Evolutionary conservation across 805 yeast genomes (phyloP), one percentile per base, ranked within the genome.

Genomic region (Yarrowia keelungensis): DNA sequence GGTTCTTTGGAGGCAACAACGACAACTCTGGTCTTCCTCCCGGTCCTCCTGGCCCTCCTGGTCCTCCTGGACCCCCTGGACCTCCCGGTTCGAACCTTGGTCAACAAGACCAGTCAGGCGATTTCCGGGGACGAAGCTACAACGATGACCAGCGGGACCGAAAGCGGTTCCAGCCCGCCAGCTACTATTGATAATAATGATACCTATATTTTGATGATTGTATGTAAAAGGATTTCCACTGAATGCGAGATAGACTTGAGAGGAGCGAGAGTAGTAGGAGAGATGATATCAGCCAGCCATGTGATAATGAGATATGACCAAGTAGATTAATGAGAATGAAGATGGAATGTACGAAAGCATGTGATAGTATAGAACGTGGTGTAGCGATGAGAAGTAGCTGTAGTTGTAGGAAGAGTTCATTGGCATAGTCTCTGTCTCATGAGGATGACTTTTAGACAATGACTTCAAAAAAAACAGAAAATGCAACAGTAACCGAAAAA

Each of bases 121-220:
- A 59, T 3, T 59, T 59, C 65, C 65, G 65, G 19, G 65, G 65
- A 12, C 65, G 65, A 19, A 15, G 51, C n/a, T 59, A 43, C 19
- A 42, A 35, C 35, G 65, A 43, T 59, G 65, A 59, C 65, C 65
- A 59, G 51, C 50, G 65, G 9, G 65, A 59, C 65, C 50, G 65
- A 8, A 59, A 59, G 65, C 50, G 65, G 65, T 59, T 59, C 42
- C 65, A 59, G 35, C 65, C 65, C 38, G 65, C 65, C 41, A 59
- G 65, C 42, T 59, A 59, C 65, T 59, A 59, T 59, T 59, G 65
- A 59, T 59, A 59, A 43, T 43, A 45, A 43, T 45, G 62, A 56
- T 56, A 56, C 62, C 62, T 54, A 54, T 19, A 54, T 36, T 50
- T 16, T 53, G 45, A 53, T 53, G 59, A 53, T 53, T 53, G 45